A percentile compares a stretch with the other conserved stretches of the same genome.
Evolutionary conservation across 805 yeast species (phyloP).

Genomic region (Jamesozyma hellenica): DNA sequence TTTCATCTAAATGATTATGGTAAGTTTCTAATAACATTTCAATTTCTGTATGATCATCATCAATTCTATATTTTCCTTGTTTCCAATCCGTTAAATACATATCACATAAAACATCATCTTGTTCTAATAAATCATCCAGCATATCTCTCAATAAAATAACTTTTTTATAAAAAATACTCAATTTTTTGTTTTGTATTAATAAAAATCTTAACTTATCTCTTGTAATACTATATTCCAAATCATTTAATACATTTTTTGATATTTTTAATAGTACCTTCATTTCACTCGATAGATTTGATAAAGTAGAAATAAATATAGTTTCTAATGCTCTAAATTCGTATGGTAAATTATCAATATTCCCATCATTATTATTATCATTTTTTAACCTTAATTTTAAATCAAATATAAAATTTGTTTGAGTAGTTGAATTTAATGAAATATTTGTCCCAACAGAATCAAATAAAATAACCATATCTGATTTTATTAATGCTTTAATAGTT

Average conservation of each 20-base stretch:
- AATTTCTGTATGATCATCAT: slow-evolving; percentile 72
- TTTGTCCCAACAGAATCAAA: slow-evolving; percentile 44
- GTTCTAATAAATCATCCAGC: slow-evolving; percentile 74
- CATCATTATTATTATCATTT: slow-evolving; percentile 15
- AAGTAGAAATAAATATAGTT: slow-evolving; percentile 70
- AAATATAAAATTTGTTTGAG: slow-evolving; percentile 20
- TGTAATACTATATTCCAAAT: slow-evolving; percentile 75
- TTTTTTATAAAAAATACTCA: slow-evolving; percentile 76
- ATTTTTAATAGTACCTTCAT: slow-evolving; percentile 76
- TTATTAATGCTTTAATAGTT: slow-evolving; percentile 72
- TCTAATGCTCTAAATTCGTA: slow-evolving; percentile 90
- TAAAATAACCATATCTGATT: slow-evolving; percentile 59
- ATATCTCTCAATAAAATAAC: slow-evolving; percentile 73
- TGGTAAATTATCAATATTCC: slow-evolving; percentile 39
- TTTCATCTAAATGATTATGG: slow-evolving; percentile 83
- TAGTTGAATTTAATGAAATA: slow-evolving; percentile 20
- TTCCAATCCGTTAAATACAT: slow-evolving; percentile 63
- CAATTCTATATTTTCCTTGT: slow-evolving; percentile 36
- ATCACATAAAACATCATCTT: slow-evolving; percentile 78
- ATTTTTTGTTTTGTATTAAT: slow-evolving; percentile 73
- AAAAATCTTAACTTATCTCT: slow-evolving; percentile 67
- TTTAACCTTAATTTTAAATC: slow-evolving; percentile 17
- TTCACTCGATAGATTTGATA: slow-evolving; percentile 71
- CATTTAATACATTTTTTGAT: slow-evolving; percentile 60
- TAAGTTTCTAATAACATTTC: slow-evolving; percentile 87